Percentiles rank a stretch among this genome's conserved stretches.
Conservation (phyloP, 2,329 filamentous ascomycete species). For the Chrysoporthe puriensis region DNA sequence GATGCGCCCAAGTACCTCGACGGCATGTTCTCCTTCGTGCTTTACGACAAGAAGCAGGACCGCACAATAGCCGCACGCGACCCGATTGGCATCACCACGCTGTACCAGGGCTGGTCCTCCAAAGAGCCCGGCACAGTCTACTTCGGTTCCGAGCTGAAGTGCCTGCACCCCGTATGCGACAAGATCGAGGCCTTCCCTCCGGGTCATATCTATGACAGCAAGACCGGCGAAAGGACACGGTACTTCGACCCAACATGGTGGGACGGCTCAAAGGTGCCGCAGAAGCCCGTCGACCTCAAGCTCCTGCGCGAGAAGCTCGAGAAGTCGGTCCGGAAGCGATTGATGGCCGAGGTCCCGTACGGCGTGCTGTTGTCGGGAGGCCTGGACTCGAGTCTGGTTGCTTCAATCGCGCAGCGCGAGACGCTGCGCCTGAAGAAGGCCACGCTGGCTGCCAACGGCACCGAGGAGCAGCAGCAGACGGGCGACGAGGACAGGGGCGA, state of each 20-base stretch:
- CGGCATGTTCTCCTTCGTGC: slow-evolving; percentile 99
- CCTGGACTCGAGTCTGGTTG: slow-evolving; percentile 92
- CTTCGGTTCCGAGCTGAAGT: slow-evolving; percentile 98
- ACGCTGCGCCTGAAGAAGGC: slow-evolving; percentile 75
- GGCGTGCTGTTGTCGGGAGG: slow-evolving; percentile 94
- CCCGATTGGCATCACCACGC: slow-evolving; percentile 94
- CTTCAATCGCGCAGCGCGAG: slow-evolving; percentile 93
- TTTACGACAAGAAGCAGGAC: slow-evolving; percentile 95
- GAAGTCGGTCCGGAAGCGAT: slow-evolving; percentile 88
- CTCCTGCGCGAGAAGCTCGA: slow-evolving; percentile 80
- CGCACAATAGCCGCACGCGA: slow-evolving; percentile 92
- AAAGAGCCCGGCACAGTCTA: slow-evolving; percentile 82
- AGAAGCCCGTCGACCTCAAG: slow-evolving; percentile 82
- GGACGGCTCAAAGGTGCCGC: slow-evolving; percentile 78
- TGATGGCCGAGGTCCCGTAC: slow-evolving; percentile 99
- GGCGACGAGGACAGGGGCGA: slow-evolving; percentile 64
- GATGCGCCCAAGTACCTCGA: slow-evolving; percentile 93
- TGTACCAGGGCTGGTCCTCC: slow-evolving; percentile 93
- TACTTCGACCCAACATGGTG: slow-evolving; percentile 96
- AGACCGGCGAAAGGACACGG: slow-evolving; percentile 79
- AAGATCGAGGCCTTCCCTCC: slow-evolving; percentile 93
- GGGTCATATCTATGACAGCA: slow-evolving; percentile 94
- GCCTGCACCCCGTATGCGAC: slow-evolving; percentile 89
- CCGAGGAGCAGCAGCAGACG: slow-evolving; percentile 39
- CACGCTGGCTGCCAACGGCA: slow-evolving; percentile 54